Evolutionary conservation across 192 early-diverging fungal species (phyloP).

Genomic region (Rhizoclosmatium globosum): DNA sequence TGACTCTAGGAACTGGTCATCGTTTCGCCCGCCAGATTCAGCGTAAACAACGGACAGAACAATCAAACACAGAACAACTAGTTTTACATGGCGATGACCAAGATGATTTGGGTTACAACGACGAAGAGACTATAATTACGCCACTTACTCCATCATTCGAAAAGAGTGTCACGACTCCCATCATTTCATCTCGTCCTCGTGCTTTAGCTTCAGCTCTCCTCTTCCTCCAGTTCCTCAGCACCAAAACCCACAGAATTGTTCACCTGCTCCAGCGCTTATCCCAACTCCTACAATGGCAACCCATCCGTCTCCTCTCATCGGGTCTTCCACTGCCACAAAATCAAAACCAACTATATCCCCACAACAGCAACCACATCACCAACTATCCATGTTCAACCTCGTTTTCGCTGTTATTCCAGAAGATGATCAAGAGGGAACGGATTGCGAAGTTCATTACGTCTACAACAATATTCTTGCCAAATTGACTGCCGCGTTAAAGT

Average conservation of each 20-base stretch:
- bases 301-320: not conserved
- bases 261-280: not conserved
- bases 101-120: no score
- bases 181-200: not conserved
- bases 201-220: not conserved
- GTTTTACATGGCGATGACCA: slow-evolving; percentile 4
- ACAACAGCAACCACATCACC: slow-evolving; percentile 42
- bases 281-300: not conserved
- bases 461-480: slow-evolving; percentile 77
- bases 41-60: slow-evolving; percentile 36
- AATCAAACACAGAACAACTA: slow-evolving; percentile 23
- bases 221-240: not conserved
- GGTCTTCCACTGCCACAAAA: not conserved
- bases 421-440: not conserved
- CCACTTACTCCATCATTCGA: not conserved
- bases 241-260: no score
- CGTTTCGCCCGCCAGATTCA: slow-evolving; percentile 45
- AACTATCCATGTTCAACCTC: slow-evolving; percentile 80
- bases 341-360: slow-evolving; percentile 20
- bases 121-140: no score
- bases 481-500: slow-evolving; percentile 75
- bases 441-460: slow-evolving; percentile 68
- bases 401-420: slow-evolving; percentile 72
- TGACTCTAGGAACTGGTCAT: slow-evolving; percentile 28
- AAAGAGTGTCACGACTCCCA: slow-evolving; percentile 25